Evolutionary conservation across 176 grass and related monocot genomes (phyloP), one percentile per base, ranked within the genome.

Genomic region (Musa schizocarpa): DNA sequence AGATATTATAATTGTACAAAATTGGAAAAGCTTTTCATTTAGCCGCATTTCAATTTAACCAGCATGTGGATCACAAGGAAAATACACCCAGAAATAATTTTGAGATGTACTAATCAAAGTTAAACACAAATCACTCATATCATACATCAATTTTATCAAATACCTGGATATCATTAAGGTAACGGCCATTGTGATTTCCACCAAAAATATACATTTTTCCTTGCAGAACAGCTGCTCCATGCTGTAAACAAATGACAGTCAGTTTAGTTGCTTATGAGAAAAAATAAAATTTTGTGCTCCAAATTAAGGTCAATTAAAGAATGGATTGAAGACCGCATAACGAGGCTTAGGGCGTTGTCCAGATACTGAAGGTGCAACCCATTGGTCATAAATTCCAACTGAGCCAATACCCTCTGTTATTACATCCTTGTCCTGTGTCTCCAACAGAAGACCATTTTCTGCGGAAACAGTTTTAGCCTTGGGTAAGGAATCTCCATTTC

Each of bases 131-230:
- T 26, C 57, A 27, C 1, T 55, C 12, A 0, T 9, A 19, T 16
- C 11, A 16, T 16, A 6, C 13, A 17, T 10, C 9, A 24, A 43
- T 43, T 17, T 25, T 43, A 43, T 43, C 34, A 77, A 19, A 65
- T 80, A 99, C 96, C 90, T 99, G 96, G 85, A 99, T 85, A 82
- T 99, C 96, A 78, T 85, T 91, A 88, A 99, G 96, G 81, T 95
- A 99, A 69, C 96, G 96, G 0, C 96, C 96, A 53, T 99, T 99
- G 76, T 99, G 86, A 79, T 95, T 99, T 86, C 96, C 96, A 53
- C 88, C 96, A 92, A 92, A 99, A 83, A 89, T 64, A 73, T 89
- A 99, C 91, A 99, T 95, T 85, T 94, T 95, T 54, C 95, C 88
- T 81, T 85, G 88, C 63, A 95, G 75, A 3, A 95, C 52, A 83